Evolutionary conservation across 1,284 basidiomycete species (phyloP).

Genomic region (Tilletia setariae): DNA sequence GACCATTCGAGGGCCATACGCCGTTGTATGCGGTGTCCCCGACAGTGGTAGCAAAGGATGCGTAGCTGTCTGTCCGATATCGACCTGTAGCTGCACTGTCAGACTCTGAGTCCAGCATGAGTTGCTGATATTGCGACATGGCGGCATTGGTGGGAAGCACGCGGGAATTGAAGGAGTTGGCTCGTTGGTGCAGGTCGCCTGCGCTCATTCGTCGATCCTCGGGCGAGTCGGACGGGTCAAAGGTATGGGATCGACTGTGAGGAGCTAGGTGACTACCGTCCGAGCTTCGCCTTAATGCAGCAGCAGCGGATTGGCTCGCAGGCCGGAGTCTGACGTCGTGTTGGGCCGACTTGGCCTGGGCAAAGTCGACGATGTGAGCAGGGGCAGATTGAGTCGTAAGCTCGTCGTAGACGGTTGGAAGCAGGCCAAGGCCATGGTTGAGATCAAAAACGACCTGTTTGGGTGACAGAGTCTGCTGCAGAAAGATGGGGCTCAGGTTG

Average conservation of each 20-base stretch:
- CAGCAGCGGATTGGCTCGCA: too few species aligned
- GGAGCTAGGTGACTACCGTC: background rate
- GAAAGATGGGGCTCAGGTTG: background rate
- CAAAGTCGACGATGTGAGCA: too few species aligned
- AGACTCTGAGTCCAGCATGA: background rate
- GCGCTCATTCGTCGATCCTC: conserved; percentile 1
- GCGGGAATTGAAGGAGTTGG: background rate
- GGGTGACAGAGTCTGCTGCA: conserved; percentile 13
- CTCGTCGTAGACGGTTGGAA: too few species aligned
- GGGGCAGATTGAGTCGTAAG: too few species aligned
- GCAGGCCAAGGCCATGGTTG: background rate
- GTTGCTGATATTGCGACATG: conserved; percentile 1
- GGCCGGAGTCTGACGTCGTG: too few species aligned
- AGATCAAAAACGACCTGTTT: background rate
- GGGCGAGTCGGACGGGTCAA: too few species aligned
- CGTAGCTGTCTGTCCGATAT: background rate
- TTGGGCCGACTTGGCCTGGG: too few species aligned
- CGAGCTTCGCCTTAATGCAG: background rate
- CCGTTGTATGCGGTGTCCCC: background rate
- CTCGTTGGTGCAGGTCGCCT: background rate
- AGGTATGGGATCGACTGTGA: too few species aligned
- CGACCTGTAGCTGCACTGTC: background rate
- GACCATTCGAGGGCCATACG: background rate
- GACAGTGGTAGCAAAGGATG: background rate
- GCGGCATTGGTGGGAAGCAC: background rate